Percentiles rank a stretch among this genome's conserved stretches.
These are phyloP conservation scores for Starmerella khaoyaiensis DNA, from an alignment of 805 yeast species.

Conservation along the genomic window DNA sequence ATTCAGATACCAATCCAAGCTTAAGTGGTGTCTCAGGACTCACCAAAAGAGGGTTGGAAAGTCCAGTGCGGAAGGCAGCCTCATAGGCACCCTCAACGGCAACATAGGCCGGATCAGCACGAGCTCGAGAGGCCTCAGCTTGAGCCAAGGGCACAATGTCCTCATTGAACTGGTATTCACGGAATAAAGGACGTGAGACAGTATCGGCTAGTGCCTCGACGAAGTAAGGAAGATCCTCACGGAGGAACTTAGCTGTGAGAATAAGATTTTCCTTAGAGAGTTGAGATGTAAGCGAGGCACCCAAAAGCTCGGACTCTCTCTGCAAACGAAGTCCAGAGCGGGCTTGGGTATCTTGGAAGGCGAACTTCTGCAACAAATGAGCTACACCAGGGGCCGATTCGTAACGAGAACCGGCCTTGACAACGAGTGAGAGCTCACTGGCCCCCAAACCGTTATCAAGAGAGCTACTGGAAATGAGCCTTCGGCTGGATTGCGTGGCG, in stretches of 20 bases:
- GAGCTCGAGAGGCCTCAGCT: conserved; percentile 40
- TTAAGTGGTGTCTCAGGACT: conserved; percentile 49
- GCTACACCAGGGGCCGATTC: conserved; percentile 62
- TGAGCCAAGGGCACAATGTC: conserved; percentile 65
- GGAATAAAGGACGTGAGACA: conserved; percentile 50
- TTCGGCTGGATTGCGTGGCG: conserved; percentile 9
- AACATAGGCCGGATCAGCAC: conserved; percentile 38
- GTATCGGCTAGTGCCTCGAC: conserved; percentile 74
- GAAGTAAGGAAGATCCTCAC: conserved; percentile 81
- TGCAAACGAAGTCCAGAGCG: conserved; percentile 86
- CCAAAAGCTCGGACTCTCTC: conserved; percentile 87
- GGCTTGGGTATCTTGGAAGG: conserved; percentile 60
- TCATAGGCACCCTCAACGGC: conserved; percentile 73
- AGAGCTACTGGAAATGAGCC: conserved; percentile 9
- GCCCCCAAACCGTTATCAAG: conserved; percentile 50
- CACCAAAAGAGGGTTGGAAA: conserved; percentile 70
- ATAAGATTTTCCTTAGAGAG: conserved; percentile 78
- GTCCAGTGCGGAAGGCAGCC: conserved; percentile 71
- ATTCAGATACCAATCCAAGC: conserved; percentile 51
- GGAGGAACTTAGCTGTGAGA: conserved; percentile 68
- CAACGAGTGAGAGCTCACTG: conserved; percentile 64
- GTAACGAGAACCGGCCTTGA: conserved; percentile 69
- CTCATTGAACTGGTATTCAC: conserved; percentile 74
- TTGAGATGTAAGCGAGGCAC: conserved; percentile 58
- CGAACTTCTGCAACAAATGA: conserved; percentile 71